Evolutionary conservation across 2,329 filamentous ascomycete genomes (phyloP).

Genomic region (Dothistroma septosporum): DNA sequence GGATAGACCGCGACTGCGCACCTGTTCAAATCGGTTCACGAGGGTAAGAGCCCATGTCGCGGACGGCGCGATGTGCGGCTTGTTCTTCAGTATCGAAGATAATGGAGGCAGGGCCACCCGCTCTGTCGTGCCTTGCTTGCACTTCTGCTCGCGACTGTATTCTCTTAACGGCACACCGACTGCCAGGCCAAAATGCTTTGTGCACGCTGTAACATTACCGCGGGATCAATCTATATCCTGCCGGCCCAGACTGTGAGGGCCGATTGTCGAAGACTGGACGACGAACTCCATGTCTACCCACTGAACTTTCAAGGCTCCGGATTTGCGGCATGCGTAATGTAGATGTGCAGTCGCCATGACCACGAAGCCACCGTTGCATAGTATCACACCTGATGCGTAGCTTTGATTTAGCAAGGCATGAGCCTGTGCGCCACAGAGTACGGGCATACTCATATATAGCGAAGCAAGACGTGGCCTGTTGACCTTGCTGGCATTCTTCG

Average conservation of each 20-base stretch:
- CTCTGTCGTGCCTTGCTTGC: not conserved
- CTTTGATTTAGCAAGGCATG: too few relatives aligned
- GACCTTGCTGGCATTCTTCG: too few relatives aligned
- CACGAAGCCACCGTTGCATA: not conserved
- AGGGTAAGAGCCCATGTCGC: not conserved
- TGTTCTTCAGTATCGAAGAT: not conserved
- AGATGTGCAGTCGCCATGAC: not conserved
- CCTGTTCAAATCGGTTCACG: too few relatives aligned
- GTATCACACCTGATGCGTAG: too few relatives aligned
- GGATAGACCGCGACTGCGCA: too few relatives aligned
- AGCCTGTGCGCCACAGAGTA: too few relatives aligned
- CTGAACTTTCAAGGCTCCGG: not conserved
- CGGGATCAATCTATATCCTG: not conserved
- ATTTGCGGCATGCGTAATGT: not conserved
- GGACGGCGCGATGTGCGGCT: not conserved
- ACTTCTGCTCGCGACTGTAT: not conserved
- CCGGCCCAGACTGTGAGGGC: not conserved
- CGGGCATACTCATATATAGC: too few relatives aligned
- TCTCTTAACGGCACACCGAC: not conserved
- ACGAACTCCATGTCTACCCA: constrained; percentile 2
- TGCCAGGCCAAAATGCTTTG: not conserved
- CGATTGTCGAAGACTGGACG: not conserved
- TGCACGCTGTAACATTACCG: not conserved
- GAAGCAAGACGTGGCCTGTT: too few relatives aligned
- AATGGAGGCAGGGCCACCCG: not conserved